Percentiles rank a stretch among this genome's conserved stretches.
phyloP scores from a whole-genome alignment of 768 basidiomycete species.

The Mycena filopes region DNA sequence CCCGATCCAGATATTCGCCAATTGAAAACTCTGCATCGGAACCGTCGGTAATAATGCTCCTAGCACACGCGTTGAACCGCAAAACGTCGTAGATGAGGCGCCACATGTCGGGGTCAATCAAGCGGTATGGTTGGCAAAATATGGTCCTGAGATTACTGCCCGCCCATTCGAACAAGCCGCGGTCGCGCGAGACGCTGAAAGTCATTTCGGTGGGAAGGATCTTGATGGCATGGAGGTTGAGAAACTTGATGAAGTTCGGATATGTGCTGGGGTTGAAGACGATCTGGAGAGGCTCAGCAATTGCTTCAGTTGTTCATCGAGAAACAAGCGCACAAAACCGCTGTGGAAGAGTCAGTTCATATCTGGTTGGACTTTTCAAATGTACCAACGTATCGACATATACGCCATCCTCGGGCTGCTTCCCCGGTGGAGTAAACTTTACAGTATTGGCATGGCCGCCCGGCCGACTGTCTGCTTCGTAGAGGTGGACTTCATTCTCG shows the following conservation, averaged over 20 bases:
- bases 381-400: slow-evolving; percentile 76
- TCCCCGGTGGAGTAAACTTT: slow-evolving; percentile 54
- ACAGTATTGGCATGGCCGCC: slow-evolving; percentile 87
- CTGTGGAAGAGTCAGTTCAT: slow-evolving; percentile 42
- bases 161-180: slow-evolving; percentile 81
- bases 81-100: slow-evolving; percentile 76
- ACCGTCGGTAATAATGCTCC: slow-evolving; percentile 52
- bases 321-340: slow-evolving; percentile 63
- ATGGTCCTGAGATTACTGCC: slow-evolving; percentile 69
- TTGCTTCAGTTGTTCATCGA: neutral
- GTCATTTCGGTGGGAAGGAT: slow-evolving; percentile 78
- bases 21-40: slow-evolving; percentile 60
- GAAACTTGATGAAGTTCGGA: slow-evolving; percentile 82
- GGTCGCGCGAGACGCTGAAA: slow-evolving; percentile 79
- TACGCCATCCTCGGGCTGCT: slow-evolving; percentile 47
- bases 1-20: slow-evolving; percentile 68
- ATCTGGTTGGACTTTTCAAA: neutral
- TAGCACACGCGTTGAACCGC: slow-evolving; percentile 77
- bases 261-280: slow-evolving; percentile 83
- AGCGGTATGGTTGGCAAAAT: slow-evolving; percentile 72
- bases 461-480: slow-evolving; percentile 71
- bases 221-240: slow-evolving; percentile 58
- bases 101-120: slow-evolving; percentile 76
- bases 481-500: slow-evolving; percentile 80
- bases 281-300: slow-evolving; percentile 56